A percentile compares a stretch with the other conserved stretches of the same genome.
Conservation (phyloP, 2,329 filamentous ascomycete species). For the Stylonectria norvegica region DNA sequence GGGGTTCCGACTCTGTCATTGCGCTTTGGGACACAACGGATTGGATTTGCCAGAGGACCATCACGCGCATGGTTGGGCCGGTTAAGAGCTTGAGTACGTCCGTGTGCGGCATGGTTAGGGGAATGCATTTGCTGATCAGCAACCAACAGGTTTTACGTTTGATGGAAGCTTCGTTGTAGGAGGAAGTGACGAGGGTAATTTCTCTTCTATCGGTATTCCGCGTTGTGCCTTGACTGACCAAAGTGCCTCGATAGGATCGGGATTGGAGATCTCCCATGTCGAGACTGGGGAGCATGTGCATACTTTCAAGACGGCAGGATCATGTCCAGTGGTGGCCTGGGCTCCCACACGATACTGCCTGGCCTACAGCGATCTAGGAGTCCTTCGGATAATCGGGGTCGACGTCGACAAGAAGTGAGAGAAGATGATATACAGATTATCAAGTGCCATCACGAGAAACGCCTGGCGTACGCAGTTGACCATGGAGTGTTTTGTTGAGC, state of each 20-base stretch:
- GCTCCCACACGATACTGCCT: slow-evolving; percentile 71
- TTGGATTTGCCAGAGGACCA: slow-evolving; percentile 71
- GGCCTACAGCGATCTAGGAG: slow-evolving; percentile 68
- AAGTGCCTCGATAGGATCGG: slow-evolving; percentile 41
- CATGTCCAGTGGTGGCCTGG: slow-evolving; percentile 69
- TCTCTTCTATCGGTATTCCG: not conserved
- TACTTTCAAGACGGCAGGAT: slow-evolving; percentile 64
- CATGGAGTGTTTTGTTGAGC: too few species aligned
- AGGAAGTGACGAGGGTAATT: slow-evolving; percentile 67
- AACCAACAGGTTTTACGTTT: slow-evolving; percentile 63
- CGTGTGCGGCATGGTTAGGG: not conserved
- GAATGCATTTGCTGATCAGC: not conserved
- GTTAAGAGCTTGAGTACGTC: slow-evolving; percentile 64
- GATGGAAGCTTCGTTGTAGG: slow-evolving; percentile 73
- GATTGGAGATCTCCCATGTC: slow-evolving; percentile 66
- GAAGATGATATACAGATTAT: not conserved
- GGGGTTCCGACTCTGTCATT: slow-evolving; percentile 72
- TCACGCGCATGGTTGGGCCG: slow-evolving; percentile 65
- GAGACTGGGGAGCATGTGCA: slow-evolving; percentile 72
- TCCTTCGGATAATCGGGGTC: slow-evolving; percentile 65
- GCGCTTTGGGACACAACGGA: slow-evolving; percentile 74
- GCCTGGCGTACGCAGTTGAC: too few species aligned
- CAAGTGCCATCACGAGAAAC: too few species aligned
- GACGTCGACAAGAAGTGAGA: slow-evolving; percentile 43
- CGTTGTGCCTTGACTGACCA: not conserved